Evolutionary conservation across 2,329 filamentous ascomycete species (phyloP).

Genomic region (Cercospora beticola): DNA sequence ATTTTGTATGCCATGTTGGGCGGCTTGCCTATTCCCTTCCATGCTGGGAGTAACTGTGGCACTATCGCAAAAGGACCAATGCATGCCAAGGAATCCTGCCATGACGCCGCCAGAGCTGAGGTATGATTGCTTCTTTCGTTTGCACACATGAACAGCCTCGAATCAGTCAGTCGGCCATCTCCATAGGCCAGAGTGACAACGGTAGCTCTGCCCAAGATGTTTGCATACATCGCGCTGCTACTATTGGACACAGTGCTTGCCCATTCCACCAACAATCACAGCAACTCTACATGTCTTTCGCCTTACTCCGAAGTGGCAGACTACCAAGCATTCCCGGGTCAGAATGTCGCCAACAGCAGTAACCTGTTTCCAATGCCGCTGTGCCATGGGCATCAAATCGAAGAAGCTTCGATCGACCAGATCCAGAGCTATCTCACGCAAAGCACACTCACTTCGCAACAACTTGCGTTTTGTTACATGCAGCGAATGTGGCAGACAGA

Average conservation of each 20-base stretch:
- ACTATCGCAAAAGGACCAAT: not conserved
- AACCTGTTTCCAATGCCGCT: constrained; percentile 59
- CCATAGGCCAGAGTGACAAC: not conserved
- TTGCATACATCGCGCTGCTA: not conserved
- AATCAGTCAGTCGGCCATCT: not conserved
- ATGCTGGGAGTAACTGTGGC: not conserved
- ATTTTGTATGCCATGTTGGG: not conserved
- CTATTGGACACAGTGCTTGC: not conserved
- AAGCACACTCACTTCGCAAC: constrained; percentile 57
- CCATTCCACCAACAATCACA: not conserved
- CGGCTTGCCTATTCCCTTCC: not conserved
- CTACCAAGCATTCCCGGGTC: not conserved
- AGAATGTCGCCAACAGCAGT: not conserved
- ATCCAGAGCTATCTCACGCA: constrained; percentile 59
- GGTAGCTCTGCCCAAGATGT: not conserved
- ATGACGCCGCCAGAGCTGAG: not conserved
- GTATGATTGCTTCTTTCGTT: not conserved
- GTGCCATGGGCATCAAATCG: constrained; percentile 61
- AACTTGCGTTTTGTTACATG: constrained; percentile 64
- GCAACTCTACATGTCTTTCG: not conserved
- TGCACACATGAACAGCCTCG: not conserved
- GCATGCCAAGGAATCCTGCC: not conserved
- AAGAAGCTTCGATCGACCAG: constrained; percentile 69
- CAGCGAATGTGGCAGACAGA: constrained; percentile 62
- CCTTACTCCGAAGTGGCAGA: not conserved